A percentile compares a stretch with the other conserved stretches of the same genome.
Evolutionary conservation across 139 green algal species (phyloP).

Genomic region (Dunaliella primolecta): DNA sequence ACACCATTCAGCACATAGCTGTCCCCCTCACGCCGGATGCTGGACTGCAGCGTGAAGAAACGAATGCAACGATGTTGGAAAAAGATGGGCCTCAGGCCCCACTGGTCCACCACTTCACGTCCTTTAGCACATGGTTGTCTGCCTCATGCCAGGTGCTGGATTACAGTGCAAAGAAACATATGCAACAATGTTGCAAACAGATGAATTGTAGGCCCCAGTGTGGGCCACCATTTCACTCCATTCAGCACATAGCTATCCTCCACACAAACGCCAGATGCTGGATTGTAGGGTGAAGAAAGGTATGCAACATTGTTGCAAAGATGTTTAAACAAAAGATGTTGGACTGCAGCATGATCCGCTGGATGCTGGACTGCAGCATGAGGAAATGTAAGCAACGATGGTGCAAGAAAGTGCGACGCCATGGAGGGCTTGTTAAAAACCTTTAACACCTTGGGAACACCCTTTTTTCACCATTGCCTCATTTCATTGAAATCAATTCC

Average conservation of each 20-base stretch:
- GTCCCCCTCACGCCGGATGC: conserved; percentile 32
- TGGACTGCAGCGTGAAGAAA: conserved; percentile 17
- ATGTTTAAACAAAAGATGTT: conserved; percentile 71
- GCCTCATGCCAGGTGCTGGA: conserved; percentile 28
- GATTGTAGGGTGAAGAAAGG: too few relatives aligned
- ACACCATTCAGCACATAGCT: conserved; percentile 67
- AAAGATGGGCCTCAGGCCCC: conserved; percentile 82
- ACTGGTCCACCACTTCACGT: conserved; percentile 96
- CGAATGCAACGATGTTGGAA: too few relatives aligned
- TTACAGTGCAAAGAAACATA: too few relatives aligned
- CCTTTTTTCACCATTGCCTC: too few relatives aligned
- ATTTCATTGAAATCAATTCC: too few relatives aligned
- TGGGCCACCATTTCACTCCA: conserved; percentile 97
- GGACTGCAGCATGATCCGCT: conserved; percentile 21
- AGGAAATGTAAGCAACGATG: too few relatives aligned
- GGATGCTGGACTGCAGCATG: conserved; percentile 33
- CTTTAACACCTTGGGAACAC: too few relatives aligned
- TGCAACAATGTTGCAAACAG: too few relatives aligned
- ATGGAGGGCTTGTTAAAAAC: too few relatives aligned
- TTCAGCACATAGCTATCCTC: conserved; percentile 55
- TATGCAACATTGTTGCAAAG: too few relatives aligned
- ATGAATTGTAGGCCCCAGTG: conserved; percentile 79
- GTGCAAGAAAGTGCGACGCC: too few relatives aligned
- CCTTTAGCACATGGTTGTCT: conserved; percentile 62
- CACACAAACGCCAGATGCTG: conserved; percentile 32